Evolutionary conservation across 2,329 filamentous ascomycete species (phyloP).

Genomic region (Fusarium drepaniforme): DNA sequence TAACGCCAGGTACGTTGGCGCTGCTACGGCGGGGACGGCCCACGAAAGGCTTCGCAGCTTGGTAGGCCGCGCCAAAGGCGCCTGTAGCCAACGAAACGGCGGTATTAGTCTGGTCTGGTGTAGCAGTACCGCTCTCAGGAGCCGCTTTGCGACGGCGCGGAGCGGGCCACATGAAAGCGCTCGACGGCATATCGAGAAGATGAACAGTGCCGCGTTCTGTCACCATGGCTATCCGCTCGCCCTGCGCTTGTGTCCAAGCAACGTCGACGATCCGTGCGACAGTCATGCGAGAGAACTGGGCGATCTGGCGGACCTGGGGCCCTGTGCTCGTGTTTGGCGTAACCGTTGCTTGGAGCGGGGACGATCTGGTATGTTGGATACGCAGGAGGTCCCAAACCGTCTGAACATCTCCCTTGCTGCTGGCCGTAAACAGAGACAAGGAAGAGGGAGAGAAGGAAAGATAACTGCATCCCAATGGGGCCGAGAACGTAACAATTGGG

Average conservation of each 20-base stretch:
- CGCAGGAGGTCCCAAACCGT: constrained; percentile 84
- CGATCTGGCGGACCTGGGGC: constrained; percentile 82
- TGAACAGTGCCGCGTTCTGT: constrained; percentile 97
- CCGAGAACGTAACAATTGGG: constrained; percentile 77
- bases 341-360: constrained; percentile 65
- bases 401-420: constrained; percentile 85
- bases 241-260: constrained; percentile 84
- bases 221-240: constrained; percentile 87
- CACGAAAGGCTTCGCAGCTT: constrained; percentile 73
- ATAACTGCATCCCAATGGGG: constrained; percentile 82
- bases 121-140: constrained; percentile 59
- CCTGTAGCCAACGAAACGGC: constrained; percentile 79
- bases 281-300: constrained; percentile 91
- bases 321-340: constrained; percentile 59
- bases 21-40: constrained; percentile 66
- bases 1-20: constrained; percentile 48
- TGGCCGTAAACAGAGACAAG: constrained; percentile 81
- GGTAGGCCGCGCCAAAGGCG: constrained; percentile 77
- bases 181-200: constrained; percentile 86
- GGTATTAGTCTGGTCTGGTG: constrained; percentile 62
- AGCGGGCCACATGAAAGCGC: constrained; percentile 89
- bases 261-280: constrained; percentile 92
- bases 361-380: constrained; percentile 72
- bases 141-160: constrained; percentile 65
- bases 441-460: constrained; percentile 83